Conservation (phyloP, 371 early-diverging fungal species). For the Haplosporangium sp. region DNA sequence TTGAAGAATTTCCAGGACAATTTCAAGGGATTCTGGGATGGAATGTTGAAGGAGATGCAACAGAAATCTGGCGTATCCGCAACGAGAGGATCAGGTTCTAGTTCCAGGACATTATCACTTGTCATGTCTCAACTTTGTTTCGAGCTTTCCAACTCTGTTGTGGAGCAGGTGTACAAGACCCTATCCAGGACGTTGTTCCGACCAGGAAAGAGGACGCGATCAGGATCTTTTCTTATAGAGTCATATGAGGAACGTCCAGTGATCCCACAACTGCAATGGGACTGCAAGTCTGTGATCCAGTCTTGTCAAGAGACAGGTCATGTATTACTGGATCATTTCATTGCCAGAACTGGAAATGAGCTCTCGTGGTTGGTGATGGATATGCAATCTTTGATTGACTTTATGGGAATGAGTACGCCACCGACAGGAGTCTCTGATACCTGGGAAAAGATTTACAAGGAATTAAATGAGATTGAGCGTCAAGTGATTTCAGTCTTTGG, state of each 20-base stretch:
- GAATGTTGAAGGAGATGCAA: constrained; percentile 54
- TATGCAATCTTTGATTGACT: constrained; percentile 21
- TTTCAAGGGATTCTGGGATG: constrained; percentile 56
- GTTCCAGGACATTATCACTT: constrained; percentile 44
- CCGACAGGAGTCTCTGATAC: constrained; percentile 36
- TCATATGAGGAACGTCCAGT: constrained; percentile 50
- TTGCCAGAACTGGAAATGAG: constrained; percentile 44
- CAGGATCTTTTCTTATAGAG: constrained; percentile 46
- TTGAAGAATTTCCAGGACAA: constrained; percentile 46
- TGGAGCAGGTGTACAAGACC: constrained; percentile 58
- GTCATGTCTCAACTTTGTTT: constrained; percentile 64
- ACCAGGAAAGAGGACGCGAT: constrained; percentile 35
- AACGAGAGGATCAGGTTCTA: background rate
- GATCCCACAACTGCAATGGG: constrained; percentile 45
- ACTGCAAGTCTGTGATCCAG: constrained; percentile 38
- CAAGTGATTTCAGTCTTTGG: constrained; percentile 45
- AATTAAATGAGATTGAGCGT: constrained; percentile 43
- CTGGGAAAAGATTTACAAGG: constrained; percentile 38
- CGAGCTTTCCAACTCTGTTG: constrained; percentile 59
- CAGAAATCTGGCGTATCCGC: background rate
- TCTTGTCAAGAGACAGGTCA: constrained; percentile 42
- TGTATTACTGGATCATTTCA: constrained; percentile 36
- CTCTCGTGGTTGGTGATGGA: constrained; percentile 47
- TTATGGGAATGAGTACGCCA: constrained; percentile 20
- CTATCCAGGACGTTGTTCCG: constrained; percentile 57